These are phyloP conservation scores for Candida palmyrensis DNA, from an alignment of 805 yeast species.

Conservation along the genomic window DNA sequence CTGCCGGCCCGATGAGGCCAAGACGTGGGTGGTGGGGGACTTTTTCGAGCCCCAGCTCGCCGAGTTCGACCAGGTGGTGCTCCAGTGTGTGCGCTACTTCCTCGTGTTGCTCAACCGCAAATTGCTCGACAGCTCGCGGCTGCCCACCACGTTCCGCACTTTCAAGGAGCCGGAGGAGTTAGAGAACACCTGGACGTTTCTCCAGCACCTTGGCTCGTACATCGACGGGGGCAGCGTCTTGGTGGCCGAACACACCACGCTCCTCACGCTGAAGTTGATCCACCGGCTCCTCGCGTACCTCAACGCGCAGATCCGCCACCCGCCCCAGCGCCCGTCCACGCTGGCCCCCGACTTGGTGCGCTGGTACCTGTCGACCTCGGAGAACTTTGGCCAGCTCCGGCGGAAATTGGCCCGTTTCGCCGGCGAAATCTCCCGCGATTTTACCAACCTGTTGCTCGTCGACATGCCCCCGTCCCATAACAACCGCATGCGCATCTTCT, in stretches of 20 bases:
- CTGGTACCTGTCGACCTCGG: slow-evolving; percentile 66
- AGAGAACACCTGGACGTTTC: slow-evolving; percentile 73
- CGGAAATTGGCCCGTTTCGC: slow-evolving; percentile 78
- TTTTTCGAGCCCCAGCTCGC: slow-evolving; percentile 49
- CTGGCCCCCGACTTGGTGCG: slow-evolving; percentile 39
- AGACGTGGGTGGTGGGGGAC: slow-evolving; percentile 68
- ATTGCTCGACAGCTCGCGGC: slow-evolving; percentile 67
- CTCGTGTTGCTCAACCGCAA: slow-evolving; percentile 70
- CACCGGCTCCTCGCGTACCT: slow-evolving; percentile 67
- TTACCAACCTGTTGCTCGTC: slow-evolving; percentile 67
- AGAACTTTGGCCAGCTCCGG: slow-evolving; percentile 68
- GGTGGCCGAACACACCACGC: slow-evolving; percentile 71
- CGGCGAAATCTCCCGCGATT: slow-evolving; percentile 58
- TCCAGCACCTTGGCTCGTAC: slow-evolving; percentile 71
- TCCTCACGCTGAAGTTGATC: slow-evolving; percentile 60
- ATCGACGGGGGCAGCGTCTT: slow-evolving; percentile 78
- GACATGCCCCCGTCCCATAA: slow-evolving; percentile 41
- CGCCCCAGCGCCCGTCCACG: slow-evolving; percentile 43
- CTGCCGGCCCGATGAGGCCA: slow-evolving; percentile 46
- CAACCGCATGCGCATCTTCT: slow-evolving; percentile 43
- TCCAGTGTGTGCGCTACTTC: slow-evolving; percentile 70
- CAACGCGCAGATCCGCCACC: slow-evolving; percentile 58
- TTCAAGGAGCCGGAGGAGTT: slow-evolving; percentile 90
- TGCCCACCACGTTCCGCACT: slow-evolving; percentile 62
- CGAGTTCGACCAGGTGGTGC: slow-evolving; percentile 58